Conservation (phyloP, 2,329 filamentous ascomycete species). For the Spiromastix sp. region DNA sequence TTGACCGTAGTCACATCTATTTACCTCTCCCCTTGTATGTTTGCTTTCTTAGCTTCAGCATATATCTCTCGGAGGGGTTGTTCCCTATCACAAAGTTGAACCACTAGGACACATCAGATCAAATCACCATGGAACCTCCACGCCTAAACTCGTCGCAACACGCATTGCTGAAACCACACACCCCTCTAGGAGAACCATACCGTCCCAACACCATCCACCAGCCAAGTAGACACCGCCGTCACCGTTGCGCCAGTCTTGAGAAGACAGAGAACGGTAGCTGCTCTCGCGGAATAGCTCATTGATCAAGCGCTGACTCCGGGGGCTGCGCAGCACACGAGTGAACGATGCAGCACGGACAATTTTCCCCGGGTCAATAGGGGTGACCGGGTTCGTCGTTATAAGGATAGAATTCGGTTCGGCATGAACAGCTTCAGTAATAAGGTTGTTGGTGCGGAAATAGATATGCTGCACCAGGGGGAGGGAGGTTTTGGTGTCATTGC, state of each 20-base stretch:
- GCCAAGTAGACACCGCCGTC: constrained; percentile 44
- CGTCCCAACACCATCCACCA: constrained; percentile 56
- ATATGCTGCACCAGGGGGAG: constrained; percentile 23
- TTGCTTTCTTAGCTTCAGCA: too few relatives aligned
- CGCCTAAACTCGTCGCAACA: constrained; percentile 43
- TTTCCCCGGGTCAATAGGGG: constrained; percentile 27
- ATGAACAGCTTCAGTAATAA: constrained; percentile 43
- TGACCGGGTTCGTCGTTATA: constrained; percentile 44
- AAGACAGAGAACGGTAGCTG: too few relatives aligned
- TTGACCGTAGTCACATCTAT: too few relatives aligned
- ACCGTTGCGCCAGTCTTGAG: constrained; percentile 41
- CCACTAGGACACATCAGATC: too few relatives aligned
- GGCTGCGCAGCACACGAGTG: constrained; percentile 43
- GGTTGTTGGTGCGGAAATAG: constrained; percentile 24
- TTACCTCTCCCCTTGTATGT: too few relatives aligned
- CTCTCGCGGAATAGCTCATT: constrained; percentile 33
- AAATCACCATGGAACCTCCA: constrained; percentile 33
- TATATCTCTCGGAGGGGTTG: too few relatives aligned
- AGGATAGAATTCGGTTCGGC: constrained; percentile 41
- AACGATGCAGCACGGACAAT: constrained; percentile 40
- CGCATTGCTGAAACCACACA: constrained; percentile 50
- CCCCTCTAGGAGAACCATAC: constrained; percentile 52
- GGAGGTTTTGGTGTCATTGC: constrained; percentile 6
- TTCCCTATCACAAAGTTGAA: too few relatives aligned
- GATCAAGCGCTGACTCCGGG: constrained; percentile 38